Evolutionary conservation across 345 rosid genomes (phyloP).

Genomic region (Eutrema heterophyllum): DNA sequence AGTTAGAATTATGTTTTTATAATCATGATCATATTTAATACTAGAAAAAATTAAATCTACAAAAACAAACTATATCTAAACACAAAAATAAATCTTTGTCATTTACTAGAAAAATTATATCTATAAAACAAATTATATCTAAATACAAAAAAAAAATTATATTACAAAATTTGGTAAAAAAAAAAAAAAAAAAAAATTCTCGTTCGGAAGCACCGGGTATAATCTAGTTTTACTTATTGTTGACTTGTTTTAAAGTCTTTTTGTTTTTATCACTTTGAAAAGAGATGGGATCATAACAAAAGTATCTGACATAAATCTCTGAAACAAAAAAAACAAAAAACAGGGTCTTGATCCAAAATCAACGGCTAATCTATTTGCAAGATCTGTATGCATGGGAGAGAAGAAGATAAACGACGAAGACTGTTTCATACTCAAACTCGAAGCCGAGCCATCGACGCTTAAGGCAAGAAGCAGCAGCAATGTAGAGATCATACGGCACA

Average conservation of each 20-base stretch:
- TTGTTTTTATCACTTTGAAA: not conserved
- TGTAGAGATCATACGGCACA: conserved; percentile 73
- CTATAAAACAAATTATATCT: too few species aligned
- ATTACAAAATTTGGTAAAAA: too few species aligned
- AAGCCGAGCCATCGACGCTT: conserved; percentile 51
- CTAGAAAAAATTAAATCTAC: too few species aligned
- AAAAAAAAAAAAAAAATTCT: too few species aligned
- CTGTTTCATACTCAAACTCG: conserved; percentile 74
- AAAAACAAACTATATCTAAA: too few species aligned
- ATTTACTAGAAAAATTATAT: too few species aligned
- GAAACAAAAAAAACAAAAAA: not conserved
- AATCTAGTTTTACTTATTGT: not conserved
- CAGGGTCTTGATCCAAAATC: conserved; percentile 96
- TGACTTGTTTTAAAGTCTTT: not conserved
- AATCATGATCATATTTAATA: too few species aligned
- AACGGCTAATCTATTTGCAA: conserved; percentile 70
- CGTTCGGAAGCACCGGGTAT: too few species aligned
- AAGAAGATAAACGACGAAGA: conserved; percentile 60
- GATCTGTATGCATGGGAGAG: conserved; percentile 73
- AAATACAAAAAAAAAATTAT: too few species aligned
- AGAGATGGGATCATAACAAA: not conserved
- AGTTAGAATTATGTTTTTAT: too few species aligned
- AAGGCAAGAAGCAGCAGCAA: conserved; percentile 64
- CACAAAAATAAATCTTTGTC: too few species aligned
- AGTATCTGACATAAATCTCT: conserved; percentile 1